These are phyloP conservation scores for Scenedesmus sp. DNA, from an alignment of 163 green algal genomes.

Conservation along the genomic window DNA sequence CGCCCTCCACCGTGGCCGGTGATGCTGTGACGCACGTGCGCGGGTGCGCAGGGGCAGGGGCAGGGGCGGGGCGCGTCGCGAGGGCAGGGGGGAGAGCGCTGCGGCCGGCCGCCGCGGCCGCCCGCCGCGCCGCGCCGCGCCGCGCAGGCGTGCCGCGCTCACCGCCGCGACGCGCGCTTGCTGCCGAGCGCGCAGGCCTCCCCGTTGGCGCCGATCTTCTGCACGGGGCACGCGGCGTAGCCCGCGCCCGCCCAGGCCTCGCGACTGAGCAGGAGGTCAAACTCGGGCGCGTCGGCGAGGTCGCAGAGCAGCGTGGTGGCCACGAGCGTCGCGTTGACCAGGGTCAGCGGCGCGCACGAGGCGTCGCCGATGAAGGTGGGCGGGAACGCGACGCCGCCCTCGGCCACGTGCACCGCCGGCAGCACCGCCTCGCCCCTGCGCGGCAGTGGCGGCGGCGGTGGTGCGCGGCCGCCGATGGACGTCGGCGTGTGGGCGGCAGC, in stretches of 20 bases:
- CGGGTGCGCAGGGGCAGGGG: too few relatives aligned
- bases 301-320: slow-evolving; percentile 61
- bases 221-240: slow-evolving; percentile 72
- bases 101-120: too few relatives aligned
- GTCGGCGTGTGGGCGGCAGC: too few relatives aligned
- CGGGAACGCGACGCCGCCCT: slow-evolving; percentile 28
- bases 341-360: slow-evolving; percentile 56
- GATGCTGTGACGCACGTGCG: too few relatives aligned
- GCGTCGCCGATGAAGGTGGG: slow-evolving; percentile 60
- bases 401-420: slow-evolving; percentile 49
- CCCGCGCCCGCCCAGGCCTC: slow-evolving; percentile 65
- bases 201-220: slow-evolving; percentile 52
- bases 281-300: slow-evolving; percentile 56
- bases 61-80: too few relatives aligned
- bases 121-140: neutral
- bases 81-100: too few relatives aligned
- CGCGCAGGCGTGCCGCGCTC: neutral
- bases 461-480: too few relatives aligned
- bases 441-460: too few relatives aligned
- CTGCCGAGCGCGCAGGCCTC: slow-evolving; percentile 54
- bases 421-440: slow-evolving; percentile 54
- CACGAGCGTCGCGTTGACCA: slow-evolving; percentile 73
- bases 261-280: slow-evolving; percentile 50
- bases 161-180: slow-evolving; percentile 40
- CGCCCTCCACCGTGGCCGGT: slow-evolving; percentile 2